Percentiles rank a stretch among this genome's conserved stretches.
These are phyloP conservation scores for Penicillium riverlandense DNA, from an alignment of 495 filamentous ascomycete genomes.

Conservation along the genomic window DNA sequence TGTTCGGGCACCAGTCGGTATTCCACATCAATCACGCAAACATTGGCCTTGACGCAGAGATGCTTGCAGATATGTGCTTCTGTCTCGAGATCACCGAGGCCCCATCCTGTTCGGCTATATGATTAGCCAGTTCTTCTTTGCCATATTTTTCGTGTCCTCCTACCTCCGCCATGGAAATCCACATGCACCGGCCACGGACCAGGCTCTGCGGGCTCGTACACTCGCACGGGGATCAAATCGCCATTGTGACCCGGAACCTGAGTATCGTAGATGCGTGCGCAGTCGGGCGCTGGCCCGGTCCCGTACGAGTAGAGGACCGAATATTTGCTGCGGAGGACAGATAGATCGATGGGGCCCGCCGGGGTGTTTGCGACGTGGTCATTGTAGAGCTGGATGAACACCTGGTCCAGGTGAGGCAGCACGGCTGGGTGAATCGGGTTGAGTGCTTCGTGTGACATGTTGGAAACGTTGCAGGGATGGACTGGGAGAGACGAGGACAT, in stretches of 20 bases:
- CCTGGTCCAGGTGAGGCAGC: constrained; percentile 19
- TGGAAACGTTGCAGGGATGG: not conserved
- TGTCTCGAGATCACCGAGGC: constrained; percentile 37
- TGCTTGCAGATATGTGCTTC: constrained; percentile 30
- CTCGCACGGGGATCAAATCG: constrained; percentile 28
- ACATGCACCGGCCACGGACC: constrained; percentile 42
- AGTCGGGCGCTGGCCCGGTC: constrained; percentile 19
- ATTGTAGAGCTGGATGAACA: constrained; percentile 23
- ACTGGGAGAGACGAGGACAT: not conserved
- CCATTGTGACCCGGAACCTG: constrained; percentile 33
- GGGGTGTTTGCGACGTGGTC: constrained; percentile 23
- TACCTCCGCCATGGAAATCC: constrained; percentile 38
- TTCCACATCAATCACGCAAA: constrained; percentile 45
- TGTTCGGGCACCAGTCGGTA: constrained; percentile 45
- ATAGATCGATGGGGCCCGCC: constrained; percentile 18
- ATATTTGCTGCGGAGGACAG: constrained; percentile 18
- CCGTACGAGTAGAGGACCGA: constrained; percentile 25
- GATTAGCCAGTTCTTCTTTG: not conserved
- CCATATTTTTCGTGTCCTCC: not conserved
- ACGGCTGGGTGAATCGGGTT: constrained; percentile 24
- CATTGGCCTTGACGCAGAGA: constrained; percentile 23
- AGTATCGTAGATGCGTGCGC: constrained; percentile 23
- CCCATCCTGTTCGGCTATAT: constrained; percentile 29
- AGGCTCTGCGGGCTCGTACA: constrained; percentile 33
- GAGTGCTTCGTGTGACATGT: constrained; percentile 21